phyloP scores from a whole-genome alignment of 2,329 filamentous ascomycete species.

The Aspergillus fumigatus region DNA sequence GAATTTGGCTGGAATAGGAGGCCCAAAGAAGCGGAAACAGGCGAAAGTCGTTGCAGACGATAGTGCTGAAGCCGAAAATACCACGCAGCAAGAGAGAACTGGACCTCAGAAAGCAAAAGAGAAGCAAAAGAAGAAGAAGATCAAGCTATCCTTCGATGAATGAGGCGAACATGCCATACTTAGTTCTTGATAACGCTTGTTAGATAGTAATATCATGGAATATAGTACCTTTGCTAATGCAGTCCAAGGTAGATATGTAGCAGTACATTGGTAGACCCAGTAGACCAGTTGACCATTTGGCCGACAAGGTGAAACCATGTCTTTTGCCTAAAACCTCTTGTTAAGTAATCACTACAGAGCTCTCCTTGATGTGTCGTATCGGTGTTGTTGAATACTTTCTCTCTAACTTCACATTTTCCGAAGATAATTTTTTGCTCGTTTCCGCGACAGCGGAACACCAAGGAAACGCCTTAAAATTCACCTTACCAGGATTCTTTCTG shows the following conservation, averaged over 20 bases:
- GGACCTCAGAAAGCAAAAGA: constrained; percentile 32
- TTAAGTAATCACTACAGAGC: not conserved
- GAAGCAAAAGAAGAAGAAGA: constrained; percentile 42
- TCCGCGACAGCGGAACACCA: constrained; percentile 7
- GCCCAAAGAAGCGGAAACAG: constrained; percentile 39
- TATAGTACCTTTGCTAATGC: not conserved
- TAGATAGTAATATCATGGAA: not conserved
- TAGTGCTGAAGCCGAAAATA: constrained; percentile 15
- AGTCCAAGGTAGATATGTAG: not conserved
- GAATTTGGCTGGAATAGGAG: constrained; percentile 38
- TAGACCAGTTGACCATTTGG: not conserved
- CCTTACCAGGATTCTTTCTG: constrained; percentile 10
- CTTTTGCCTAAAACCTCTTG: not conserved
- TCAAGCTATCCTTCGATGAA: constrained; percentile 45
- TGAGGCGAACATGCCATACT: constrained; percentile 13
- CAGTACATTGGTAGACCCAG: not conserved
- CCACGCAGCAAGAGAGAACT: constrained; percentile 18
- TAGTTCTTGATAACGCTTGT: not conserved
- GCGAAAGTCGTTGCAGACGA: constrained; percentile 38
- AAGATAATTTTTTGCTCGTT: constrained; percentile 10
- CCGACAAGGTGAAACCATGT: not conserved
- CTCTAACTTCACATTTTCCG: constrained; percentile 2
- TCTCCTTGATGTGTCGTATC: not conserved
- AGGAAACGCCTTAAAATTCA: constrained; percentile 8
- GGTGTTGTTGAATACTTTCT: not conserved